Base-by-base conservation (phyloP, 106 monocot genomes). In the Narthecium ossifragum region DNA sequence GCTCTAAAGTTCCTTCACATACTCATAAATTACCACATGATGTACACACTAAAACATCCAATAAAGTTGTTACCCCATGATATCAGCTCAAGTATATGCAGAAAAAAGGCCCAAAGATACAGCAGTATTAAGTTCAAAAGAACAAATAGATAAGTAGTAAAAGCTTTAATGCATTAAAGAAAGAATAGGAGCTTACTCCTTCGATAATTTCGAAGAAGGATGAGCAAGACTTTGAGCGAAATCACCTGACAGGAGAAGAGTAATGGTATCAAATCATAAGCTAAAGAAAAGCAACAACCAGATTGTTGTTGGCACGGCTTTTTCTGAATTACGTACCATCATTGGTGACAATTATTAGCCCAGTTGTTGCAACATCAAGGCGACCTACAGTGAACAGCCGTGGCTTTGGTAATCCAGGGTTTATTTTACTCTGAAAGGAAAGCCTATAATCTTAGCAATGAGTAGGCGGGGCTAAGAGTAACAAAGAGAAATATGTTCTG, bases 331-430 rank as follows among this genome's bases (percentile, higher is more conserved):
- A 31, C 55, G 63, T 91, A 91, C 98, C 98, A 68, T 98, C 98
- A 81, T 91, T 98, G 27, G 98, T 98, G 34, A 98, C 79, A 61
- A 98, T 79, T 57, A 98, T 90, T 51, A 98, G 70, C 13, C 91
- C 98, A 68, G 79, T 76, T 57, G 98, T 98, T 46, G 91, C 86
- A 81, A 98, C 98, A 74, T 98, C 98, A 55, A 98, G 86, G 26
- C 98, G 87, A n/a, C 98, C 98, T 21, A 91, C 87, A 39, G 91
- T 98, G 66, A 88, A 98, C 33, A 98, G 70, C 26, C 78, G 66
- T 26, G 91, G 98, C 71, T 76, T 81, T 72, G 91, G 91, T 43
- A 85, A 36, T 57, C 98, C 91, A 52, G 68, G 81, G 60, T 98
- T 76, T 30, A 38, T 50, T 70, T 87, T 87, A 72, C 53, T 81